phyloP scores from a whole-genome alignment of 164 flowering plant genomes.

The Nymphaea colorata region DNA sequence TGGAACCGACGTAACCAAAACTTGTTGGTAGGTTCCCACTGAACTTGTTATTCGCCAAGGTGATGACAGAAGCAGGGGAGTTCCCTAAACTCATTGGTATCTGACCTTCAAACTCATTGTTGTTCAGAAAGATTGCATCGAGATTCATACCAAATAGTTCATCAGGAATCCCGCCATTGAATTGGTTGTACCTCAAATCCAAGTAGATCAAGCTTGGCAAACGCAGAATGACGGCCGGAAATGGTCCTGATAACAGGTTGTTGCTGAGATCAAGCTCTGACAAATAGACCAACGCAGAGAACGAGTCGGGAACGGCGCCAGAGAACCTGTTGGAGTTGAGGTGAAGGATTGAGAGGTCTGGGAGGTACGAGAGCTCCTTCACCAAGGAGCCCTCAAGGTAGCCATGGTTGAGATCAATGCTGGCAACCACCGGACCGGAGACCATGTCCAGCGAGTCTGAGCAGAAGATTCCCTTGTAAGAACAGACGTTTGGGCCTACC shows the following conservation, averaged over 20 bases:
- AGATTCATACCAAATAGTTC: slow-evolving; percentile 53
- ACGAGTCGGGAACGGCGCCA: slow-evolving; percentile 52
- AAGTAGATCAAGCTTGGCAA: slow-evolving; percentile 62
- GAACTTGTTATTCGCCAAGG: slow-evolving; percentile 73
- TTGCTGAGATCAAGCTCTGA: slow-evolving; percentile 83
- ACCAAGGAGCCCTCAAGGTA: slow-evolving; percentile 63
- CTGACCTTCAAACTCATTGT: slow-evolving; percentile 62
- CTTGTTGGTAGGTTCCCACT: slow-evolving; percentile 60
- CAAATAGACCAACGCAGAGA: slow-evolving; percentile 33
- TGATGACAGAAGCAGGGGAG: slow-evolving; percentile 85
- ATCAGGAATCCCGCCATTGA: slow-evolving; percentile 61
- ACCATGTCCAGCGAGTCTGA: slow-evolving; percentile 16
- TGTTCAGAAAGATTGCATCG: slow-evolving; percentile 73
- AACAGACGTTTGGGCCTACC: slow-evolving; percentile 78
- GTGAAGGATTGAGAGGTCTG: slow-evolving; percentile 57
- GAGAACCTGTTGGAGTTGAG: slow-evolving; percentile 80
- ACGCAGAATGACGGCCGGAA: slow-evolving; percentile 36
- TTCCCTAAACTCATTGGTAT: slow-evolving; percentile 62
- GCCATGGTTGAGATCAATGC: slow-evolving; percentile 81
- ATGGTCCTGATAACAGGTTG: slow-evolving; percentile 69
- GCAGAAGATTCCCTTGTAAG: slow-evolving; percentile 81
- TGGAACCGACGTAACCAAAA: slow-evolving; percentile 51
- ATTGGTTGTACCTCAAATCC: slow-evolving; percentile 75
- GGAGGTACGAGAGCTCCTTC: slow-evolving; percentile 49
- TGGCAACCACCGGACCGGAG: slow-evolving; percentile 24